Percentiles rank a stretch among this genome's conserved stretches.
Conservation (phyloP, 2,329 filamentous ascomycete genomes). For the Phialophora verrucosa region DNA sequence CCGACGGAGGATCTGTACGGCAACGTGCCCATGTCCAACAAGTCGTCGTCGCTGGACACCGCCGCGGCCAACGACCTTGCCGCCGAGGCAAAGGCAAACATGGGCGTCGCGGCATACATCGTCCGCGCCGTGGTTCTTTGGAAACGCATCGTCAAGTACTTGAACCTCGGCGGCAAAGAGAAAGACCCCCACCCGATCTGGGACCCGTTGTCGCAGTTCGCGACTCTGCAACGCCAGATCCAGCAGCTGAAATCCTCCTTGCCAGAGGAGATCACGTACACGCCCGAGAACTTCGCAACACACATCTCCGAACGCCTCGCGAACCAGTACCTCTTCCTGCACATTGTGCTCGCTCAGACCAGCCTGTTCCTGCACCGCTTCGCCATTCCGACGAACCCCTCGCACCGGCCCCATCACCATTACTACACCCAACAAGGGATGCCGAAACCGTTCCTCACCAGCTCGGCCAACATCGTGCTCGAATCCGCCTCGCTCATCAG, state of each 20-base stretch:
- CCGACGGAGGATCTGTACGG: conserved; percentile 84
- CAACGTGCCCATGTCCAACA: conserved; percentile 64
- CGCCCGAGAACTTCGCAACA: conserved; percentile 77
- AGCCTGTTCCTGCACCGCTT: conserved; percentile 89
- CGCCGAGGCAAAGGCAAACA: conserved; percentile 68
- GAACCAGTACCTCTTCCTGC: conserved; percentile 90
- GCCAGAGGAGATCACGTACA: conserved; percentile 75
- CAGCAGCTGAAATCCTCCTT: conserved; percentile 72
- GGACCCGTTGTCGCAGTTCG: conserved; percentile 78
- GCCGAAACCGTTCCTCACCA: conserved; percentile 76
- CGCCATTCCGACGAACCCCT: conserved; percentile 72
- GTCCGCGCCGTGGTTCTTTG: conserved; percentile 84
- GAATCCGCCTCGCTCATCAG: conserved; percentile 87
- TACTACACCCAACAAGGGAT: conserved; percentile 64
- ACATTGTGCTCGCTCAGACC: conserved; percentile 88
- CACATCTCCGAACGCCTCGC: conserved; percentile 84
- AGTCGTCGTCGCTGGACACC: conserved; percentile 58
- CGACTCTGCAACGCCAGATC: conserved; percentile 70
- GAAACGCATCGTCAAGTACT: conserved; percentile 86
- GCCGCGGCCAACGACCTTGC: conserved; percentile 46
- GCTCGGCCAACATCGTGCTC: conserved; percentile 76
- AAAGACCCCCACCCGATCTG: conserved; percentile 78
- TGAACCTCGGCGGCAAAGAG: conserved; percentile 88
- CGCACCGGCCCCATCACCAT: conserved; percentile 52
- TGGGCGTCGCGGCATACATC: conserved; percentile 92